Evolutionary conservation across 129 eudicot genomes (phyloP).

Genomic region (Arctium minus): DNA sequence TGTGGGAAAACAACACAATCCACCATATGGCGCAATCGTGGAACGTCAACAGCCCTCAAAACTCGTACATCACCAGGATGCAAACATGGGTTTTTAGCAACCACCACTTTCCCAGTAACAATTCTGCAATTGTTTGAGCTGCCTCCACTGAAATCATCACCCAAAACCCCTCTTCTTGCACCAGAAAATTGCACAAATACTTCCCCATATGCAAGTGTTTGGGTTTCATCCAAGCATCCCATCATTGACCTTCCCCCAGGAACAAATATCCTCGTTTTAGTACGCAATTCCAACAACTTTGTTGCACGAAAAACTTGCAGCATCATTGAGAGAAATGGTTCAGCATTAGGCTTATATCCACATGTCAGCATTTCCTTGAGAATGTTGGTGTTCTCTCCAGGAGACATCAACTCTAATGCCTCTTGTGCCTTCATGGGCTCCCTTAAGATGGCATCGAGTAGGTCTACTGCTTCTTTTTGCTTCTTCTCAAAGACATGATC

Average conservation of each 20-base stretch:
- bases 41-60: slow-evolving; percentile 58
- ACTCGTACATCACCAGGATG: slow-evolving; percentile 87
- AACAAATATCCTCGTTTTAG: slow-evolving; percentile 59
- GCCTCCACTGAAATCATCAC: slow-evolving; percentile 9
- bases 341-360: slow-evolving; percentile 72
- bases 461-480: slow-evolving; percentile 66
- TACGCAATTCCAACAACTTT: slow-evolving; percentile 64
- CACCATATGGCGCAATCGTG: slow-evolving; percentile 66
- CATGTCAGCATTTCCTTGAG: slow-evolving; percentile 79
- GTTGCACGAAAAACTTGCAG: slow-evolving; percentile 72
- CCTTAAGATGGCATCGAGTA: slow-evolving; percentile 48
- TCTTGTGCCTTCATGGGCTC: slow-evolving; percentile 67
- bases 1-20: slow-evolving; percentile 82
- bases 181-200: slow-evolving; percentile 77
- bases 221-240: slow-evolving; percentile 87
- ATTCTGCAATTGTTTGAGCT: slow-evolving; percentile 6
- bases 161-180: slow-evolving; percentile 32
- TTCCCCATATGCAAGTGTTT: slow-evolving; percentile 70
- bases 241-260: slow-evolving; percentile 73
- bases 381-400: slow-evolving; percentile 72
- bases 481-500: slow-evolving; percentile 63
- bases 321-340: slow-evolving; percentile 92
- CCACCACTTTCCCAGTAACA: slow-evolving; percentile 49
- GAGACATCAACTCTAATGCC: slow-evolving; percentile 78
- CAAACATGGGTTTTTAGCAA: slow-evolving; percentile 88